These are phyloP conservation scores for Candida krabiensis DNA, from an alignment of 805 yeast genomes.

Conservation along the genomic window DNA sequence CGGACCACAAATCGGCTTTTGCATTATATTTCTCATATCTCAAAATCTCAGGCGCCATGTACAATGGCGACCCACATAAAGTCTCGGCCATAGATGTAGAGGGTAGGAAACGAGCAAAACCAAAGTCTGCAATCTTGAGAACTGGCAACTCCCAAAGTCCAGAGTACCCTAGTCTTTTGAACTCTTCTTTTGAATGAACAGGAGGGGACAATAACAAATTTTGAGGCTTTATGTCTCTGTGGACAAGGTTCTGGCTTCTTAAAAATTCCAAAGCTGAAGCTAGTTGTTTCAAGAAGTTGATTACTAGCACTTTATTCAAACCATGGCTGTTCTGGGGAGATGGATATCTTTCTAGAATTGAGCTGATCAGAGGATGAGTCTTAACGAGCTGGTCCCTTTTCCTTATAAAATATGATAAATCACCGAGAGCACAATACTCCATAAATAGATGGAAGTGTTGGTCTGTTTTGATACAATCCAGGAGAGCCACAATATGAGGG, in stretches of 20 bases:
- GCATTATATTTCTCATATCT: constrained; percentile 95
- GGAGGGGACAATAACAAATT: constrained; percentile 84
- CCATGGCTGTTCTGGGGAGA: constrained; percentile 77
- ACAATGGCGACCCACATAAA: constrained; percentile 93
- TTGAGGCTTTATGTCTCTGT: constrained; percentile 95
- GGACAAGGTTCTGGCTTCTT: constrained; percentile 82
- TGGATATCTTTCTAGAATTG: constrained; percentile 79
- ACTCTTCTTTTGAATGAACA: constrained; percentile 57
- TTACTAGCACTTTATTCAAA: constrained; percentile 70
- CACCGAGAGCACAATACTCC: constrained; percentile 97
- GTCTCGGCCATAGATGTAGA: constrained; percentile 95
- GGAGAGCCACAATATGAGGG: constrained; percentile 86
- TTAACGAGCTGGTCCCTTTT: constrained; percentile 68
- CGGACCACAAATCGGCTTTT: constrained; percentile 97
- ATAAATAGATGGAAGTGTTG: constrained; percentile 82
- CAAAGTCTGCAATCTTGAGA: constrained; percentile 94
- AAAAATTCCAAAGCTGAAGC: constrained; percentile 81
- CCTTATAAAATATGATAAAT: constrained; percentile 82
- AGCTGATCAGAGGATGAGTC: constrained; percentile 75
- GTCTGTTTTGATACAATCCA: constrained; percentile 79
- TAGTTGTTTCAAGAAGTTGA: constrained; percentile 85
- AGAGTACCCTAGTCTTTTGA: constrained; percentile 56
- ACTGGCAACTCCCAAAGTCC: constrained; percentile 91
- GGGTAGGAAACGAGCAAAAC: constrained; percentile 94
- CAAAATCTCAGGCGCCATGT: constrained; percentile 98